Conservation (phyloP, 352 stramenopile species). For the Globisporangium uncinulatum region DNA sequence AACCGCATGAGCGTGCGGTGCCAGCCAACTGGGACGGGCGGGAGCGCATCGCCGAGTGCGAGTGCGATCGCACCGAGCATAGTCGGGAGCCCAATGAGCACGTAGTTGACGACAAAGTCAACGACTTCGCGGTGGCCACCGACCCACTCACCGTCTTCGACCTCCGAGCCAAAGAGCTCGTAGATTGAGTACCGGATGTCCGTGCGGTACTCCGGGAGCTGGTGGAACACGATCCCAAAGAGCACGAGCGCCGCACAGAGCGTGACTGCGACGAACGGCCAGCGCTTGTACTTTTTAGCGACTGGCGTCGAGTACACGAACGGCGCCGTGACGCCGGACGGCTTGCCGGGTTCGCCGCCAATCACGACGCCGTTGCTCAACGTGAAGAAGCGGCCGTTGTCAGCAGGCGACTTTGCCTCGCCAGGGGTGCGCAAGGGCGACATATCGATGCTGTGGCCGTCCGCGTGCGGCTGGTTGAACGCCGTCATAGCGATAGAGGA, state of each 20-base stretch:
- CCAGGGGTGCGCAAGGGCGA: constrained; percentile 25
- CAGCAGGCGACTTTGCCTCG: constrained; percentile 31
- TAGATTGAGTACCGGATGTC: constrained; percentile 63
- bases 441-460: constrained; percentile 12
- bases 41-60: constrained; percentile 56
- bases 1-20: constrained; percentile 73
- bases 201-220: constrained; percentile 66
- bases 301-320: constrained; percentile 76
- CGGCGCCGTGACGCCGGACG: constrained; percentile 46
- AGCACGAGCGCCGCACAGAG: constrained; percentile 41
- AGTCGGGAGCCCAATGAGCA: constrained; percentile 66
- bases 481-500: constrained; percentile 6
- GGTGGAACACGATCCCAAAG: constrained; percentile 66
- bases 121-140: constrained; percentile 70
- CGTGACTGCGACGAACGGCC: constrained; percentile 60
- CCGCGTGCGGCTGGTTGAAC: constrained; percentile 3
- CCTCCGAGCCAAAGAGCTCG: constrained; percentile 43
- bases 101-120: constrained; percentile 67
- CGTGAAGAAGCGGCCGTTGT: constrained; percentile 71
- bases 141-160: constrained; percentile 52
- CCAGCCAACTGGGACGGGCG: constrained; percentile 59
- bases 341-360: constrained; percentile 26
- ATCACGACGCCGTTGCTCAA: constrained; percentile 24
- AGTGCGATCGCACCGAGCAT: constrained; percentile 68
- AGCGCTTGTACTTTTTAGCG: constrained; percentile 79